Evolutionary conservation across 345 rosid species (phyloP), one percentile per base, ranked within the genome.

Genomic region (Citrus maxima): DNA sequence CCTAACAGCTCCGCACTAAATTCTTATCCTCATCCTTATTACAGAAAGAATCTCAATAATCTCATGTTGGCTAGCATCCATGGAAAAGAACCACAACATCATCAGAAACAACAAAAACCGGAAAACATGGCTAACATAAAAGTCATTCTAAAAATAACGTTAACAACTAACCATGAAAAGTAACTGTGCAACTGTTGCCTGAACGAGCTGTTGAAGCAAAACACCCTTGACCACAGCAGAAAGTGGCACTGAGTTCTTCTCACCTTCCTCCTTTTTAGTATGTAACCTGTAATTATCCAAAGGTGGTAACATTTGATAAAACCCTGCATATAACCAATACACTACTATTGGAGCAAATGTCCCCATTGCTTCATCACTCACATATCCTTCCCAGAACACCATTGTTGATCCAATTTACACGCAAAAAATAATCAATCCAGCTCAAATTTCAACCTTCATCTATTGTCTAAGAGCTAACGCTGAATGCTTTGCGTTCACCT

Each of bases 311-410:
- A 92, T 82, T 79, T 92, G 93, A 80, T 92, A 92, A 74, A 88
- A 75, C 40, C 96, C 93, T 5, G 92, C 92, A 42, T 89, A 90
- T 61, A 92, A 62, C 96, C 93, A 92, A 79, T 92, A 90, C 56
- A 92, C 86, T 63, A 88, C 86, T 66, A 90, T 84, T 12, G 93
- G 96, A 62, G 92, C 96, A 81, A 92, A 84, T 6, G 91, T 92
- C 61, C 93, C 93, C 93, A 92, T 90, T 78, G 89, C 81, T 78
- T 90, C 93, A 63, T 92, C 96, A 76, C 89, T 92, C 75, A 81
- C 83, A 59, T 90, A 90, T 21, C 88, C 88, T 77, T 92, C 96
- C 96, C 96, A 92, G 65, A 92, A 86, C 80, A 88, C 92, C 96
- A 92, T 92, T 12, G 7, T 40, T 38, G 18, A 4, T 54, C 68